Percentiles rank a stretch among this genome's conserved stretches.
Conservation (phyloP, 2,329 filamentous ascomycete species). For the Fusarium zealandicum region DNA sequence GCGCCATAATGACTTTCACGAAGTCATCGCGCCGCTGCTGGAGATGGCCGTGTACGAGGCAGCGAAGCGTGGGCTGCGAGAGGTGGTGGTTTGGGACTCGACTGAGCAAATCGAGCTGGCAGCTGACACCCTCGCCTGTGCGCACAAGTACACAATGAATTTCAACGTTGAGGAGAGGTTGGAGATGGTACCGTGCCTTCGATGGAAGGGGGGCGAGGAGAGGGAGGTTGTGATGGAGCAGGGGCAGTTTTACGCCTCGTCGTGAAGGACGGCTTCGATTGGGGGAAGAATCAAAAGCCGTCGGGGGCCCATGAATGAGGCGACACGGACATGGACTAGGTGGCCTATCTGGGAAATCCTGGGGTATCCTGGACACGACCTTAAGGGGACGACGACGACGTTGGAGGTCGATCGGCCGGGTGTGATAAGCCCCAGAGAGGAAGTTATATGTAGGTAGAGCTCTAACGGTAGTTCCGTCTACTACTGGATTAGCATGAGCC, state of each 20-base stretch:
- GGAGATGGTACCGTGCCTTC: conserved; percentile 46
- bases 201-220: conserved; percentile 46
- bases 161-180: conserved; percentile 41
- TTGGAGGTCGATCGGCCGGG: background rate
- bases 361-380: conserved; percentile 4
- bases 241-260: conserved; percentile 13
- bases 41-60: conserved; percentile 47
- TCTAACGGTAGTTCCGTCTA: background rate
- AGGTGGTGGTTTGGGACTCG: conserved; percentile 50
- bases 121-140: conserved; percentile 45
- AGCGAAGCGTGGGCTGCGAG: conserved; percentile 40
- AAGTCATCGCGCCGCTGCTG: conserved; percentile 42
- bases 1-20: conserved; percentile 34
- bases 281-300: conserved; percentile 7
- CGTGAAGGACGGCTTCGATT: conserved; percentile 15
- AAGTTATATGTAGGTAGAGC: too few species aligned
- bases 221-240: conserved; percentile 42
- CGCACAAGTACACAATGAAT: conserved; percentile 44
- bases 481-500: background rate
- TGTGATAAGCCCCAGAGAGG: too few species aligned
- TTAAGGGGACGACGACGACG: background rate
- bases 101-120: conserved; percentile 40
- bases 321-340: background rate
- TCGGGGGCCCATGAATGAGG: background rate
- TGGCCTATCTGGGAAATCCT: background rate